Evolutionary conservation across 768 basidiomycete species (phyloP), one percentile per base, ranked within the genome.

Genomic region (Leccinum variicolor): DNA sequence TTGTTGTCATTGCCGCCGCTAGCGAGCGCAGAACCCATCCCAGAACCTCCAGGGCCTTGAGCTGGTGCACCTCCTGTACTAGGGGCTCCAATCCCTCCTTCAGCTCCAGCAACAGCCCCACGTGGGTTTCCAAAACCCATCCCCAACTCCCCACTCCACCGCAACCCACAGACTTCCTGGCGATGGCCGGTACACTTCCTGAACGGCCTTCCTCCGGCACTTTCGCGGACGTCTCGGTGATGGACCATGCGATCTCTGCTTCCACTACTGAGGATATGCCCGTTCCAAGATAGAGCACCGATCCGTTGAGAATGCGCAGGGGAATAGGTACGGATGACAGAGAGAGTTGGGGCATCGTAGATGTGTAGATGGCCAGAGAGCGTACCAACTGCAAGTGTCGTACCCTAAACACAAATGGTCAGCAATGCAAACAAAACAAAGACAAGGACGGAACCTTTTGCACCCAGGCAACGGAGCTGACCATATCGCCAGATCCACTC

Each of bases 1-100:
- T 98, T 98, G 75, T 99, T 99, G 74, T 99, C 96, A 70, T 99
- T 99, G 0, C 96, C 96, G 2, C 96, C 96, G 62, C 90, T 93
- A 3, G 96, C 96, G 4, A 99, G 81, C 29, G 80, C 80, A 8
- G 86, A 86, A 8, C 71, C 70, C 62, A 61, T 78, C 65, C 52
- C 73, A 58, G 36, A 76, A 23, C 69, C 64, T 55, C 69, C 61
- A 2, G 69, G 65, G 45, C 69, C 62, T 43, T 68, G 68, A 15
- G 67, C 68, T 3, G 68, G 58, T 17, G 58, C 66, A 14, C 67
- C 67, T 43, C 67, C 67, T 3, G 57, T 39, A 25, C 57, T 66
- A 1, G 68, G 61, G 3, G 58, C 58, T 29, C 65, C 65, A 17
- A 63, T 60, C 3, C 60, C 67, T 29, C 56, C 62, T 52, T 69